A percentile compares a stretch with the other conserved stretches of the same genome.
Conservation (phyloP, 2,329 filamentous ascomycete genomes). For the Ophiostoma sp. region DNA sequence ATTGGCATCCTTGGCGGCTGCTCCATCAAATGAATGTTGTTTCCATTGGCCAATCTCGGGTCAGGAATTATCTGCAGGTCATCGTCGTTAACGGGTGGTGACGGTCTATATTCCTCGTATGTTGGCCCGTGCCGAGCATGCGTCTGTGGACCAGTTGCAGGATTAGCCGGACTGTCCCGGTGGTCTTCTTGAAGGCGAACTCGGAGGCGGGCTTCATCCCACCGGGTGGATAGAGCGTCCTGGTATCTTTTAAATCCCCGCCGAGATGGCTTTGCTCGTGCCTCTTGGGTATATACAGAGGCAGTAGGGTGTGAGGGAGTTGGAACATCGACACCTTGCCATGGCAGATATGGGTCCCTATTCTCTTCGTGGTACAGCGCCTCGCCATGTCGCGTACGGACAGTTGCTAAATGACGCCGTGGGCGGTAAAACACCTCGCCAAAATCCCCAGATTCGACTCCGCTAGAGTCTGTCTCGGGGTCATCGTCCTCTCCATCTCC, state of each 20-base stretch:
- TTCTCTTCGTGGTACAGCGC: background rate
- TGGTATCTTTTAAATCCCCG: conserved; percentile 45
- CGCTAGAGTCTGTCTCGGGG: conserved; percentile 30
- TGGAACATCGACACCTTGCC: background rate
- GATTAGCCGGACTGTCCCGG: background rate
- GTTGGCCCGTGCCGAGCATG: background rate
- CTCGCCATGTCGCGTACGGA: background rate
- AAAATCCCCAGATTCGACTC: conserved; percentile 20
- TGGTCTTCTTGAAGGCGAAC: conserved; percentile 24
- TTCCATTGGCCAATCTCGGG: background rate
- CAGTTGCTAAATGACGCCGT: background rate
- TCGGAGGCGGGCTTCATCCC: conserved; percentile 33
- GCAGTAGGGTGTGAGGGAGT: background rate
- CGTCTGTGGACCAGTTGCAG: background rate
- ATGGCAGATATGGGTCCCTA: background rate
- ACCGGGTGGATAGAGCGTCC: conserved; percentile 32
- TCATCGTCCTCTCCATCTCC: conserved; percentile 40
- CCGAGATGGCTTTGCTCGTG: background rate
- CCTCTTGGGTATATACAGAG: conserved; percentile 6
- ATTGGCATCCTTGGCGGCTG: background rate
- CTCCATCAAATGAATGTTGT: background rate
- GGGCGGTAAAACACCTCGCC: background rate
- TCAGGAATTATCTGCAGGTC: background rate
- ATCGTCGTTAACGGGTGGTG: background rate
- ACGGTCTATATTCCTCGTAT: background rate